Conservation (phyloP, 352 stramenopile species). For the Pythium sukuiense region DNA sequence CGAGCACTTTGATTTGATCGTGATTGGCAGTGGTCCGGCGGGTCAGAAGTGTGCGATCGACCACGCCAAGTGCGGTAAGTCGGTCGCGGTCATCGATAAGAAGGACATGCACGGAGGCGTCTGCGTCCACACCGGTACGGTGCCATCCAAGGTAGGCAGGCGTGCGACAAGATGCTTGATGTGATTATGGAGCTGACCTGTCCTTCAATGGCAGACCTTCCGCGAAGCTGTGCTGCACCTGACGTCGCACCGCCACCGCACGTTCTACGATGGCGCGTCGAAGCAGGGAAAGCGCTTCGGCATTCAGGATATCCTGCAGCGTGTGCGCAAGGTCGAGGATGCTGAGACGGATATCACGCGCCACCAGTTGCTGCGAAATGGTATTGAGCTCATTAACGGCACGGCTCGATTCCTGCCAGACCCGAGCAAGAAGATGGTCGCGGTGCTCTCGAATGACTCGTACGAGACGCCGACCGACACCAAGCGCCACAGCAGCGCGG, state of each 20-base stretch:
- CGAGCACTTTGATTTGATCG: conserved; percentile 89
- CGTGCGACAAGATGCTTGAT: too few species aligned
- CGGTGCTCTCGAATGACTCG: conserved; percentile 79
- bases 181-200: too few species aligned
- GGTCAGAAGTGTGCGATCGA: conserved; percentile 90
- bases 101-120: conserved; percentile 58
- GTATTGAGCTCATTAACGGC: conserved; percentile 76
- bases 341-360: conserved; percentile 86
- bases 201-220: too few species aligned
- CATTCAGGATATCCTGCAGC: conserved; percentile 81
- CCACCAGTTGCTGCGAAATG: conserved; percentile 80
- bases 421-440: conserved; percentile 70
- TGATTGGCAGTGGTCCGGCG: conserved; percentile 84
- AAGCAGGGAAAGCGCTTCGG: conserved; percentile 81
- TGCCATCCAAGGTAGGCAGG: too few species aligned
- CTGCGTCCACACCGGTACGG: conserved; percentile 84
- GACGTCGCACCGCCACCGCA: conserved; percentile 87
- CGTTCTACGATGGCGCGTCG: conserved; percentile 78
- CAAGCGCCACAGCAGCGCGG: conserved; percentile 45
- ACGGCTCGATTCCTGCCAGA: conserved; percentile 77
- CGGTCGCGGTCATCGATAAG: conserved; percentile 80
- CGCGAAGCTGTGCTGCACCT: conserved; percentile 89
- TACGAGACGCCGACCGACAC: conserved; percentile 71
- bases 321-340: conserved; percentile 76
- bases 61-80: conserved; percentile 85